phyloP scores from a whole-genome alignment of 1,139 yeast species.

The Geotrichum histeridarum region DNA sequence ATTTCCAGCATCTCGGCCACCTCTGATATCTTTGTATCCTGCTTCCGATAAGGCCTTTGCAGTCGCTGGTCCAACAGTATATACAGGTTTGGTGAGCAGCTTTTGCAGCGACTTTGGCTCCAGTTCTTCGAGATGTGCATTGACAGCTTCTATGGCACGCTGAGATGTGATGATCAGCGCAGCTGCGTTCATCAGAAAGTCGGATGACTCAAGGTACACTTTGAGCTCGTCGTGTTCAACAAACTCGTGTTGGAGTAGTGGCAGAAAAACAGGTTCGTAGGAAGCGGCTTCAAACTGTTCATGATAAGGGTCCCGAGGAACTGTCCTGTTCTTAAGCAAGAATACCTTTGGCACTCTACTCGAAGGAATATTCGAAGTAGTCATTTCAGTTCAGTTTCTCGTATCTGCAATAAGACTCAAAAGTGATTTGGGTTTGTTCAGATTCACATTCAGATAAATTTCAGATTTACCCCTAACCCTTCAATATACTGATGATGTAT shows the following conservation, averaged over 20 bases:
- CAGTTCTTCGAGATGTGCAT: slow-evolving; percentile 31
- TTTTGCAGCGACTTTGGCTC: slow-evolving; percentile 20
- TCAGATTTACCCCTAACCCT: too few species aligned
- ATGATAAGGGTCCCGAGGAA: slow-evolving; percentile 62
- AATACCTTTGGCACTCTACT: slow-evolving; percentile 29
- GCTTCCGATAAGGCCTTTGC: slow-evolving; percentile 50
- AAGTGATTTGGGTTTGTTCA: not conserved
- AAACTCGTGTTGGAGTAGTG: slow-evolving; percentile 61
- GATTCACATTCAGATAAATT: too few species aligned
- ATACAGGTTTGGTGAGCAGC: slow-evolving; percentile 47
- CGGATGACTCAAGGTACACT: slow-evolving; percentile 41
- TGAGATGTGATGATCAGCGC: slow-evolving; percentile 83
- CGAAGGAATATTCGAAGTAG: not conserved
- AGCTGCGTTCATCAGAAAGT: slow-evolving; percentile 41
- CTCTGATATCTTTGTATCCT: slow-evolving; percentile 67
- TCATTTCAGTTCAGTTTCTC: not conserved
- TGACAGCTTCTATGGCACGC: slow-evolving; percentile 78
- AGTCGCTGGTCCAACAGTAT: slow-evolving; percentile 93
- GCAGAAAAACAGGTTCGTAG: slow-evolving; percentile 50
- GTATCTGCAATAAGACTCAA: not conserved
- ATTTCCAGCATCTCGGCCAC: slow-evolving; percentile 76
- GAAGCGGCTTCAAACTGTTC: slow-evolving; percentile 41
- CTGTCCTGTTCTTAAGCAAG: slow-evolving; percentile 62
- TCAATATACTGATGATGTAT: too few species aligned
- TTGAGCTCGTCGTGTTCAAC: slow-evolving; percentile 46